Evolutionary conservation across 1,139 yeast genomes (phyloP).

Genomic region (Trichomonascaceae sp.): DNA sequence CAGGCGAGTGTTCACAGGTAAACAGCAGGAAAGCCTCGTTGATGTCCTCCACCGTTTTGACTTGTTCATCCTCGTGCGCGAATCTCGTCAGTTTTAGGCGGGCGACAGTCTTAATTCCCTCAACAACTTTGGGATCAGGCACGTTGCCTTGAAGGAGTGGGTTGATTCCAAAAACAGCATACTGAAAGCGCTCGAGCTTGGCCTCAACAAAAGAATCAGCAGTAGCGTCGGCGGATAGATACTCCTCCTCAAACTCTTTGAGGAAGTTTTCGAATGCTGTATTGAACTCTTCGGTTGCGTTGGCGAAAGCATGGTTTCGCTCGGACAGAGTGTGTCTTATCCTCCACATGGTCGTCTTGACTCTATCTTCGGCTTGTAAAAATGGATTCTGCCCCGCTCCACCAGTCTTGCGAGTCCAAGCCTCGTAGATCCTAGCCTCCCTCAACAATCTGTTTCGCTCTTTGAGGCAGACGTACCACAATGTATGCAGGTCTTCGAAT

Average conservation of each 20-base stretch:
- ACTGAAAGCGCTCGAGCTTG: slow-evolving; percentile 63
- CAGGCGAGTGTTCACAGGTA: slow-evolving; percentile 33
- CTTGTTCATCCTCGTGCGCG: slow-evolving; percentile 11
- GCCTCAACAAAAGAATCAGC: slow-evolving; percentile 52
- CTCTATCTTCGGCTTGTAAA: slow-evolving; percentile 29
- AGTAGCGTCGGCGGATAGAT: slow-evolving; percentile 42
- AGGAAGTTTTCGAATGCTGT: slow-evolving; percentile 36
- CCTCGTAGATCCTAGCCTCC: slow-evolving; percentile 41
- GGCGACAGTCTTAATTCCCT: slow-evolving; percentile 58
- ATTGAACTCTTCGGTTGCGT: slow-evolving; percentile 40
- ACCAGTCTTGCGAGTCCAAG: slow-evolving; percentile 32
- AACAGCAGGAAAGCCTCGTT: slow-evolving; percentile 40
- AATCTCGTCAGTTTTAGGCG: slow-evolving; percentile 48
- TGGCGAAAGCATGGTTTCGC: slow-evolving; percentile 59
- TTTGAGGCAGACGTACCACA: slow-evolving; percentile 79
- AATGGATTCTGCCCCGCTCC: slow-evolving; percentile 23
- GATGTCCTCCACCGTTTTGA: slow-evolving; percentile 26
- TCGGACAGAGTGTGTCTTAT: slow-evolving; percentile 82
- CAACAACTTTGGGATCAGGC: slow-evolving; percentile 50
- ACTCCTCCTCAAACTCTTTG: slow-evolving; percentile 43
- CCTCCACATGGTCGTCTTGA: slow-evolving; percentile 52
- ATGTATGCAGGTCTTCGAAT: slow-evolving; percentile 78
- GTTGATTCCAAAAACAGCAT: slow-evolving; percentile 69
- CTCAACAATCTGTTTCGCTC: slow-evolving; percentile 73
- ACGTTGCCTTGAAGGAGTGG: slow-evolving; percentile 33